Evolutionary conservation across 805 yeast genomes (phyloP), one percentile per base, ranked within the genome.

Genomic region (Cyberlindnera misumaiensis): DNA sequence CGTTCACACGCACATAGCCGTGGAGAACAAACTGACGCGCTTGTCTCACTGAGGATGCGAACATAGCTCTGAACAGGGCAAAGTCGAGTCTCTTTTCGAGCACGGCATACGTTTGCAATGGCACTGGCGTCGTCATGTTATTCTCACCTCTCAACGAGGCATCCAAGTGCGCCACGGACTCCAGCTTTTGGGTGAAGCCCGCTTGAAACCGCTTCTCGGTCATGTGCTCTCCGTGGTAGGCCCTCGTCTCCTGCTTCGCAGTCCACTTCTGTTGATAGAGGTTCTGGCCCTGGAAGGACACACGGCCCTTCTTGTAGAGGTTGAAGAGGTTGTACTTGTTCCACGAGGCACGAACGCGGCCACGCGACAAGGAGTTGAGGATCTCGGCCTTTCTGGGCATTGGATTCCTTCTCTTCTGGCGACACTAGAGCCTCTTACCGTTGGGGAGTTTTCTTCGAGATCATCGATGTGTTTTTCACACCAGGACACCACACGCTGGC

Each of bases 191-290:
- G 38, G 77, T 67, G 64, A 90, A 89, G 35, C 73, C 60, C 8
- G 77, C 64, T 56, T 83, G 82, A 81, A 88, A 84, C 56, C 89
- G 77, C 14, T 75, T 67, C 59, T 93, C 98, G 1, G 90, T 83
- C 40, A 90, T 60, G 58, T 83, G 86, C 55, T 93, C 97, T 51
- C 98, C 98, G 59, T 90, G 98, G 60, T 90, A 90, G 2, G 90
- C 82, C 64, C 98, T 77, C 7, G 97, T 81, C 57, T 89, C 96
- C 57, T 78, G 82, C 61, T 93, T 90, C 36, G 96, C 81, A 6
- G 72, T 64, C 90, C 95, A 93, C 63, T 88, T 87, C 62, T 90
- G 95, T 63, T 86, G 95, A 64, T 72, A 93, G 42, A 86, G 67
- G n/a, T 95, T 77, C 62, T 75, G 74, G 4, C 77, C 70, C 45